Conservation (phyloP, 495 filamentous ascomycete genomes). For the Tuber umbilicatum region DNA sequence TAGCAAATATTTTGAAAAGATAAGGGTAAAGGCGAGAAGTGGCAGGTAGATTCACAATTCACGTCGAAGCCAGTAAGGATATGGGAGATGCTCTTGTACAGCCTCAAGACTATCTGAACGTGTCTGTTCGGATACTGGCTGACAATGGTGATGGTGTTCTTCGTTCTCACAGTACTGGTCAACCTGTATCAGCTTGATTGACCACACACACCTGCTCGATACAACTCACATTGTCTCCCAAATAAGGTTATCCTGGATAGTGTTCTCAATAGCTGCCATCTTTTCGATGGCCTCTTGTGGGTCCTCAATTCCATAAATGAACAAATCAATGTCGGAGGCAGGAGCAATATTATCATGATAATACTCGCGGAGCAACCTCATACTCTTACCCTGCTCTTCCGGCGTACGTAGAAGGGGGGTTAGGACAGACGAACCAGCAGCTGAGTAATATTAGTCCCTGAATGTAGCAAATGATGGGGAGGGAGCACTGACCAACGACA, state of each 20-base stretch:
- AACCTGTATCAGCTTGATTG: conserved; percentile 1
- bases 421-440: conserved; percentile 67
- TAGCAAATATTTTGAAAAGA: conserved; percentile 54
- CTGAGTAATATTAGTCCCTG: conserved; percentile 66
- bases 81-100: conserved; percentile 73
- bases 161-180: conserved; percentile 58
- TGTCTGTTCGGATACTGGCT: conserved; percentile 76
- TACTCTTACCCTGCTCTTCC: conserved; percentile 55
- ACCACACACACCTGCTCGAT: not conserved
- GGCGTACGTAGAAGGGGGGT: conserved; percentile 69
- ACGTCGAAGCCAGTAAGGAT: conserved; percentile 83
- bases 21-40: conserved; percentile 41
- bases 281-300: conserved; percentile 65
- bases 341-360: conserved; percentile 74
- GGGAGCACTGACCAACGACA: conserved; percentile 27
- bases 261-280: conserved; percentile 68
- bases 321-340: conserved; percentile 78
- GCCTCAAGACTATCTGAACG: conserved; percentile 71
- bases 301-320: conserved; percentile 69
- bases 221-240: conserved; percentile 56
- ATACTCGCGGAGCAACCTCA: conserved; percentile 61
- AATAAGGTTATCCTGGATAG: conserved; percentile 63
- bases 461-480: not conserved
- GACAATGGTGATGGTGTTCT: conserved; percentile 76
- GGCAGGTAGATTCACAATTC: conserved; percentile 50